phyloP scores from a whole-genome alignment of 140 eudicot genomes.

The Flaveria floridana region DNA sequence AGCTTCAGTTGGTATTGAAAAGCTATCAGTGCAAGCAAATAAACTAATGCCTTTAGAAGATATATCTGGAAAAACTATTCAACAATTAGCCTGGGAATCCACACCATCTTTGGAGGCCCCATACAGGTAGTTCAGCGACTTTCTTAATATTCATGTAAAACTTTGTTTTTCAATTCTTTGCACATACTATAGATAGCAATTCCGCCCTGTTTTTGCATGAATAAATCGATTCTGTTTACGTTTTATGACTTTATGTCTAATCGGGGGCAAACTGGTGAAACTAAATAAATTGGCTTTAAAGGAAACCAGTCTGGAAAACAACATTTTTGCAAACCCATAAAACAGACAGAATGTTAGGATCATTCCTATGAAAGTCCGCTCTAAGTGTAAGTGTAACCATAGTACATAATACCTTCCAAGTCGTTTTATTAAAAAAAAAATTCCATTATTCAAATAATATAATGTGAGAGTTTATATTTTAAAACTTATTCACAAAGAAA shows the following conservation, averaged over 20 bases:
- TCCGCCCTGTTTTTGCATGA: not conserved
- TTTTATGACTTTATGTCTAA: not conserved
- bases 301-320: not conserved
- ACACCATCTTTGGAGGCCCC: constrained; percentile 51
- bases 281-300: not conserved
- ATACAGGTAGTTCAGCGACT: constrained; percentile 39
- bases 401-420: not conserved
- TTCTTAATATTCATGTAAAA: constrained; percentile 1
- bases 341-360: too few relatives aligned
- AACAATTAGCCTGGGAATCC: constrained; percentile 77
- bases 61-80: constrained; percentile 75
- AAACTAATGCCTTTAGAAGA: constrained; percentile 96
- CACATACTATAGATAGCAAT: not conserved
- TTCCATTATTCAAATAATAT: not conserved
- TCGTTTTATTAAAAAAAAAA: not conserved
- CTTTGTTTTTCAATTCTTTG: not conserved
- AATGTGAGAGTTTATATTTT: not conserved
- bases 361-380: not conserved
- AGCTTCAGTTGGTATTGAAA: constrained; percentile 84
- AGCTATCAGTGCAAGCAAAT: constrained; percentile 87
- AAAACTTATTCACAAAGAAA: not conserved
- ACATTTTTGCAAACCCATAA: too few relatives aligned
- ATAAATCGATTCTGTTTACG: not conserved
- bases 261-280: not conserved
- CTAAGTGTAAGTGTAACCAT: not conserved